phyloP scores from a whole-genome alignment of 768 basidiomycete genomes.

The Mycena alexandri region DNA sequence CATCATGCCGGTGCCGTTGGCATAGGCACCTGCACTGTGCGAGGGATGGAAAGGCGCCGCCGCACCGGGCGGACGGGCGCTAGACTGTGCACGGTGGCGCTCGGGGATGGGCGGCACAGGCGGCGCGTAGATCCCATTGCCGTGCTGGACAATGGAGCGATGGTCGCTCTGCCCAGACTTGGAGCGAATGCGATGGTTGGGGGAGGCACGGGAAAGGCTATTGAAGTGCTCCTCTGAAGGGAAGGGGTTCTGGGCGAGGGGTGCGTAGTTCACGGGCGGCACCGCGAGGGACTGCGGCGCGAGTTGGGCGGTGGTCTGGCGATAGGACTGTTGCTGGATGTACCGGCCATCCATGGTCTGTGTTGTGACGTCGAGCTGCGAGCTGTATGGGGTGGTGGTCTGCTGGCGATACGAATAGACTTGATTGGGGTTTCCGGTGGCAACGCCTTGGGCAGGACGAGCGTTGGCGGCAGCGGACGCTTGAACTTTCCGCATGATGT shows the following conservation, averaged over 20 bases:
- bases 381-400: constrained; percentile 21
- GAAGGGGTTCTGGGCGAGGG: constrained; percentile 31
- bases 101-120: constrained; percentile 26
- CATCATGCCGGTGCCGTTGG: constrained; percentile 10
- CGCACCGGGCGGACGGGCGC: constrained; percentile 22
- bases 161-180: constrained; percentile 19
- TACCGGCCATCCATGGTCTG: constrained; percentile 23
- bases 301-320: constrained; percentile 1
- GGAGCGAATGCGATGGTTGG: constrained; percentile 9
- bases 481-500: constrained; percentile 9
- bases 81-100: constrained; percentile 11
- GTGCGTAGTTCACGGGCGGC: constrained; percentile 17
- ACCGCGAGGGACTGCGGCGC: constrained; percentile 21
- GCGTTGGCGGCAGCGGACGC: background rate
- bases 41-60: constrained; percentile 22
- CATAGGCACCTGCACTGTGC: constrained; percentile 9
- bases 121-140: background rate
- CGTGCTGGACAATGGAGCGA: background rate
- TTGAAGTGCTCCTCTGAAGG: constrained; percentile 11
- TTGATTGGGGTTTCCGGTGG: background rate
- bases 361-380: constrained; percentile 17
- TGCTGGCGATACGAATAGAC: constrained; percentile 16
- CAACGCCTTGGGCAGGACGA: background rate
- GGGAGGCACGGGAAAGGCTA: background rate
- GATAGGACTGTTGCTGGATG: constrained; percentile 26